Base-by-base conservation (phyloP, 2,329 filamentous ascomycete species). In the Neonectria ditissima region DNA sequence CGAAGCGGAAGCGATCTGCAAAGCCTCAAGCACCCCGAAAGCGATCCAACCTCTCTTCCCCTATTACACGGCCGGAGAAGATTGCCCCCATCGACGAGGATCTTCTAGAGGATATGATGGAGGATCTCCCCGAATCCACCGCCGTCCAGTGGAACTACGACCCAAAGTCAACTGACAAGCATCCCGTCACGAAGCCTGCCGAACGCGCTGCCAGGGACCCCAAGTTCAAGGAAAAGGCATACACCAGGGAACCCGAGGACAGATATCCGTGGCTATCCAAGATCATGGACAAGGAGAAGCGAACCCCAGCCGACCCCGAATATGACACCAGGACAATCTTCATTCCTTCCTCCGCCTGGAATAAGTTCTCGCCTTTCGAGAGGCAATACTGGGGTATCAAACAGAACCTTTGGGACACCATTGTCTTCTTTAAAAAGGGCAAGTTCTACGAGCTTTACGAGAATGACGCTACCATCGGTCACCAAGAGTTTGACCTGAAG, bases 351-450 rank as follows among this genome's bases (percentile, higher is more conserved):
- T 76, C 84, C 34, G 93, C 93, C 0, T 97, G 91, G 89, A 81
- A 81, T 30, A 90, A 92, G 26, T 97, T 99, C 76, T 97, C 94
- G 0, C 88, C 95, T 0, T 99, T 99, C 69, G 96, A 99, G 80
- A 97, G 94, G 78, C 96, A 99, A 76, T 99, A 99, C 78, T 99
- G 96, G 96, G 93, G 97, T 74, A 98, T 99, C 79, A 99, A 99
- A 81, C 92, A 94, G 78, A 97, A 97, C 72, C 92, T 97, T 69
- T 98, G 93, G 92, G 94, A 97, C 69, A 97, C 94, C 0, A 91
- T 99, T 48, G 95, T 99, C 16, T 99, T 99, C 80, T 99, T 99
- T 89, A 99, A 98, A 80, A 99, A 99, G 83, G 96, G 96, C 74
- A 99, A 99, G 74, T 99, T 99, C 79, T 99, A 97, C 76, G 96